Evolutionary conservation across 371 early-diverging fungal genomes (phyloP).

Genomic region (Mortierella sp.): DNA sequence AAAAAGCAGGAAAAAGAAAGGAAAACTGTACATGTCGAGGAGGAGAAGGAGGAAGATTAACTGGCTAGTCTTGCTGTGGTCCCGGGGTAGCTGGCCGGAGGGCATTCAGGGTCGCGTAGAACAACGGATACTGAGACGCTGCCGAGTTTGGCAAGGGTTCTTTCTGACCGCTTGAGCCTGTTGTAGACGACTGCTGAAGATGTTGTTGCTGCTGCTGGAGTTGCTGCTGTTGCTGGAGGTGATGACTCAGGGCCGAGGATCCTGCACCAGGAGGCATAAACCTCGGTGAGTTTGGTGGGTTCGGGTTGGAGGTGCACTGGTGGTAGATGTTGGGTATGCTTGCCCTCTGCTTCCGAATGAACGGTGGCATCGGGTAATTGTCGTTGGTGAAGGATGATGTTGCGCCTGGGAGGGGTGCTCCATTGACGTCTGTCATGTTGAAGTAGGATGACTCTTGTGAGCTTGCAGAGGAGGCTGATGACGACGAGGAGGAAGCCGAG

Average conservation of each 20-base stretch:
- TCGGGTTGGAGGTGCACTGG: conserved; percentile 48
- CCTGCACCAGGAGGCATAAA: conserved; percentile 22
- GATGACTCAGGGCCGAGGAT: conserved; percentile 47
- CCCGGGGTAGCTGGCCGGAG: conserved; percentile 38
- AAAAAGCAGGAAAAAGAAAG: background rate
- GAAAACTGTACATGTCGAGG: conserved; percentile 4
- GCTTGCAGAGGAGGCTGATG: conserved; percentile 26
- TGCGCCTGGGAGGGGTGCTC: conserved; percentile 12
- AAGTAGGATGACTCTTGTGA: conserved; percentile 31
- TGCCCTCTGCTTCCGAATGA: conserved; percentile 54
- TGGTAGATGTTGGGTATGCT: conserved; percentile 58
- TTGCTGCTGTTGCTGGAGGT: conserved; percentile 27
- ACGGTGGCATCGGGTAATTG: conserved; percentile 53
- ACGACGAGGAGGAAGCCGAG: conserved; percentile 50
- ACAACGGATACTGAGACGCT: conserved; percentile 51
- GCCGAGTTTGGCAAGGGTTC: conserved; percentile 28
- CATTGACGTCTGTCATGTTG: conserved; percentile 32
- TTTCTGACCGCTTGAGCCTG: conserved; percentile 4
- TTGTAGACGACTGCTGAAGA: conserved; percentile 6
- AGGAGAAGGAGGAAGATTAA: background rate
- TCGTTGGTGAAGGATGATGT: conserved; percentile 17
- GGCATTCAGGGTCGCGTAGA: conserved; percentile 53
- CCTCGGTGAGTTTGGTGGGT: conserved; percentile 33
- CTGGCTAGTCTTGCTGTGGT: conserved; percentile 14
- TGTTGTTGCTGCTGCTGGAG: conserved; percentile 15